These are phyloP conservation scores for Cicer chorassanicum DNA, from an alignment of 306 rosid genomes.

Conservation along the genomic window DNA sequence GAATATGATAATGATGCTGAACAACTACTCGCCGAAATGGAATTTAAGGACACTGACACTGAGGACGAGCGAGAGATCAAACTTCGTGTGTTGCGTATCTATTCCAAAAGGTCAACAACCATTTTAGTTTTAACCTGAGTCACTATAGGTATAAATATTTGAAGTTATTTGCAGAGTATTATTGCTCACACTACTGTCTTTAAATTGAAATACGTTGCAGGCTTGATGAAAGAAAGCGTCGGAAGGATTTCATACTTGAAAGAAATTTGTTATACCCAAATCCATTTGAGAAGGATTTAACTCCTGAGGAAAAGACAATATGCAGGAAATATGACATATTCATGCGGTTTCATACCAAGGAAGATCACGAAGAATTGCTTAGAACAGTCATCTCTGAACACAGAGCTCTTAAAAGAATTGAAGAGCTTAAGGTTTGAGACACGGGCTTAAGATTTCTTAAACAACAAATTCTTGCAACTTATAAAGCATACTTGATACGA, in stretches of 20 bases:
- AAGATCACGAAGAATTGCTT: constrained; percentile 81
- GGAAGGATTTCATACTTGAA: constrained; percentile 87
- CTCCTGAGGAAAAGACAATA: constrained; percentile 73
- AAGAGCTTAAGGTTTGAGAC: constrained; percentile 82
- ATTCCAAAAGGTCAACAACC: constrained; percentile 70
- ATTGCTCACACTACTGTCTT: constrained; percentile 26
- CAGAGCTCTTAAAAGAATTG: constrained; percentile 69
- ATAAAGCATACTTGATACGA: too few species aligned
- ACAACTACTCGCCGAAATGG: constrained; percentile 93
- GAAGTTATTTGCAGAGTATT: constrained; percentile 8
- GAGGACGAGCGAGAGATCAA: constrained; percentile 91
- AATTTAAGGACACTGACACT: constrained; percentile 82
- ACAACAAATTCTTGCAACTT: too few species aligned
- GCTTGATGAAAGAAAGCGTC: constrained; percentile 92
- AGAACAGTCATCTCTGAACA: constrained; percentile 66
- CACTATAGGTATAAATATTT: constrained; percentile 6
- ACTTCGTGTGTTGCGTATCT: constrained; percentile 74
- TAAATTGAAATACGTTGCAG: constrained; percentile 54
- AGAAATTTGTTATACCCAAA: constrained; percentile 80
- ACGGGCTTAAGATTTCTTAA: not conserved
- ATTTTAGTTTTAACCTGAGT: constrained; percentile 37
- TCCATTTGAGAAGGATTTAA: constrained; percentile 77
- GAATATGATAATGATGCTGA: constrained; percentile 97
- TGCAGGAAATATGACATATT: constrained; percentile 76
- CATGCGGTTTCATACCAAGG: constrained; percentile 92